Evolutionary conservation across 2,329 filamentous ascomycete genomes (phyloP), one percentile per base, ranked within the genome.

Genomic region (Neonectria punicea): DNA sequence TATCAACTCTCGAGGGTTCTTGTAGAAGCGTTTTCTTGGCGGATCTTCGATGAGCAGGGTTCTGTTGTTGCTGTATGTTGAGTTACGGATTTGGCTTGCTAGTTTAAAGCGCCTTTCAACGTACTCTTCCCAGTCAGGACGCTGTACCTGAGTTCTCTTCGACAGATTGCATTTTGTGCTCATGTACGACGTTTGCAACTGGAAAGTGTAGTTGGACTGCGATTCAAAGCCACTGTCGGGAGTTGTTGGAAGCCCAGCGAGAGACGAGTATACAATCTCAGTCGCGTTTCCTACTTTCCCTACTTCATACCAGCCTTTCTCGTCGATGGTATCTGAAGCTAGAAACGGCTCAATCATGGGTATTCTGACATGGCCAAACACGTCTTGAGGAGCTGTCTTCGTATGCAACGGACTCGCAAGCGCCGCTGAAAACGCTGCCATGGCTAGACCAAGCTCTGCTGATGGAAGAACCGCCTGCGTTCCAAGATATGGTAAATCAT

Each of bases 331-430:
- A 1, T 6, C 28, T 16, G 39, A 11, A 1, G 11, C 4, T 18
- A 53, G 30, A 51, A 51, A 64, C 41, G 50, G 57, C 34, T 61
- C 61, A 7, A 61, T 60, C 34, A 51, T 61, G 6, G 57, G 61
- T 55, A 61, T 56, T 20, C 56, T 61, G 28, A 55, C 44, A 34
- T 64, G 53, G 0, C 50, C 57, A 41, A 59, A 55, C 2, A 64
- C 39, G 30, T 61, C 57, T 34, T 61, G 46, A 9, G 32, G 50
- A 2, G 41, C 34, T 22, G 28, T 49, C 28, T 64, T 64, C n/a
- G 53, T 54, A 32, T 60, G 56, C 9, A 34, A 20, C 8, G 61
- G 56, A 14, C 41, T 43, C 7, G 50, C 32, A n/a, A 64, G 44
- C 9, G 61, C 56, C 3, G 61, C 50, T 5, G 56, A 25, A 28